phyloP scores from a whole-genome alignment of 208 protist species.

The Leishmania amazonensis region DNA sequence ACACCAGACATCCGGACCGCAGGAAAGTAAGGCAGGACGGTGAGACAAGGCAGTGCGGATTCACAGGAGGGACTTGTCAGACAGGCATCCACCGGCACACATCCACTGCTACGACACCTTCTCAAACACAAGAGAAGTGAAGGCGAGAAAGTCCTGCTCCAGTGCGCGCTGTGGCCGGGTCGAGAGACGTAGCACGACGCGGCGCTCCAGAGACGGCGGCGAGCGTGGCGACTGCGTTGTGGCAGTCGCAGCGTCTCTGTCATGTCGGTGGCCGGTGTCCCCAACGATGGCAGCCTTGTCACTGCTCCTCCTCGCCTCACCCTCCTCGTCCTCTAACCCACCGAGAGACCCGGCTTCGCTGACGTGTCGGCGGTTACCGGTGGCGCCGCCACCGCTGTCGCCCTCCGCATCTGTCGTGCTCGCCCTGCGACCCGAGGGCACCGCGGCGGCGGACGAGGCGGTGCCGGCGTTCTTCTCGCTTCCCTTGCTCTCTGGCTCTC shows the following conservation, averaged over 20 bases:
- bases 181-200: constrained; percentile 24
- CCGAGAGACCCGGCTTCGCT: background rate
- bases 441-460: background rate
- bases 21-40: background rate
- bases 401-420: constrained; percentile 23
- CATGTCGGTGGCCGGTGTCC: background rate
- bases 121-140: constrained; percentile 32
- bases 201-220: constrained; percentile 1
- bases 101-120: constrained; percentile 15
- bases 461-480: background rate
- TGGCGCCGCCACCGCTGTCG: constrained; percentile 7
- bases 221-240: background rate
- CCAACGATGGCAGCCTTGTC: background rate
- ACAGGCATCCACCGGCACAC: background rate
- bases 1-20: background rate
- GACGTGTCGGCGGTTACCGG: constrained; percentile 8
- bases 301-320: background rate
- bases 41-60: background rate
- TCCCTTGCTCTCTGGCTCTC: background rate
- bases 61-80: background rate
- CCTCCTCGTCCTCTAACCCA: background rate
- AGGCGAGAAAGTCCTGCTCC: constrained; percentile 32
- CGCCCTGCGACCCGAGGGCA: constrained; percentile 7
- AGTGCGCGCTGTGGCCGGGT: constrained; percentile 27
- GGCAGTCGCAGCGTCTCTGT: background rate